Evolutionary conservation across 345 rosid genomes (phyloP).

Genomic region (Cardamine chenopodiifolia): DNA sequence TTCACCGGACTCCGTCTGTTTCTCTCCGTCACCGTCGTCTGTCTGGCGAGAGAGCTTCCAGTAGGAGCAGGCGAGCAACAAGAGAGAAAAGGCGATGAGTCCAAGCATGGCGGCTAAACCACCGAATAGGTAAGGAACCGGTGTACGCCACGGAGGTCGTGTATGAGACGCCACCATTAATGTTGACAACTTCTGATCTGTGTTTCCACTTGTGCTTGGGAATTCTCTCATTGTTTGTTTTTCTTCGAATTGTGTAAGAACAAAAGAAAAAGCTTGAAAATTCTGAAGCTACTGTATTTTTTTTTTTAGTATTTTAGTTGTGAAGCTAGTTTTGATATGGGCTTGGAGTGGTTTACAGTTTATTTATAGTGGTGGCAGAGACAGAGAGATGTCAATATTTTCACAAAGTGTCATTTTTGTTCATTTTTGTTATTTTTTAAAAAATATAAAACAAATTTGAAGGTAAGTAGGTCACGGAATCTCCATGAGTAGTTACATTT

Average conservation of each 20-base stretch:
- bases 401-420: slow-evolving; percentile 14
- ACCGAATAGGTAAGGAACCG: slow-evolving; percentile 78
- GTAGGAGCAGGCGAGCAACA: slow-evolving; percentile 77
- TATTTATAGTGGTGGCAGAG: slow-evolving; percentile 33
- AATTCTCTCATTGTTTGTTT: slow-evolving; percentile 31
- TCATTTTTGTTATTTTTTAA: neutral
- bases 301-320: neutral
- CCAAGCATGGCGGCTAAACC: slow-evolving; percentile 81
- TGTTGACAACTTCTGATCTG: slow-evolving; percentile 24
- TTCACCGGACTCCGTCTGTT: slow-evolving; percentile 40
- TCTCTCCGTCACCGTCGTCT: slow-evolving; percentile 42
- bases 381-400: slow-evolving; percentile 9
- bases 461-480: slow-evolving; percentile 46
- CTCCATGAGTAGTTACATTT: slow-evolving; percentile 43
- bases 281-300: neutral
- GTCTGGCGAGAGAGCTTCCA: slow-evolving; percentile 53
- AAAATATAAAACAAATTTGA: neutral
- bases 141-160: slow-evolving; percentile 68
- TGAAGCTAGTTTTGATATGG: slow-evolving; percentile 22
- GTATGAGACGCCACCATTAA: slow-evolving; percentile 37
- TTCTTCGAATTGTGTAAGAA: neutral
- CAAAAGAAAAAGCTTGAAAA: neutral
- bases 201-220: slow-evolving; percentile 12
- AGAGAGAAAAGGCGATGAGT: slow-evolving; percentile 70
- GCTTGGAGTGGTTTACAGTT: slow-evolving; percentile 23